Evolutionary conservation across 2,329 filamentous ascomycete genomes (phyloP), one percentile per base, ranked within the genome.

Genomic region (Gnomoniopsis smithogilvyi): DNA sequence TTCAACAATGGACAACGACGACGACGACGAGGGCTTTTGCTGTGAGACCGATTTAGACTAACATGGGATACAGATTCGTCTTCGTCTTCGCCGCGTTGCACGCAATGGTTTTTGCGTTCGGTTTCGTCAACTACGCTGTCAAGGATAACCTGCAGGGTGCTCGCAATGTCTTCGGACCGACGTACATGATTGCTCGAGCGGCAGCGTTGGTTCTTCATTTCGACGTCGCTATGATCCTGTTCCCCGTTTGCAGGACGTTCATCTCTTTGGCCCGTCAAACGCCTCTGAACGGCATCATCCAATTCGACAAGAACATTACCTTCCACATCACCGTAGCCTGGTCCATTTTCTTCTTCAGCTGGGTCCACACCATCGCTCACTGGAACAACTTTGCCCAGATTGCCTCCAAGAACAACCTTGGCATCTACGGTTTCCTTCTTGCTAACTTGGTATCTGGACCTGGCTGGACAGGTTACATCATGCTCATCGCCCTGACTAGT

Each of bases 341-440:
- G 90, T 92, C 90, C 24, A 92, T 96, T 67, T 87, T 95, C 65
- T 92, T 94, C 76, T 96, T 91, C 73, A 91, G 90, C 14, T 92
- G 89, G 88, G 83, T 94, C 1, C 91, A 95, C 75, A 93, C 89
- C 19, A 85, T 94, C 68, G 89, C 91, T 33, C 91, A 95, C 75
- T 93, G 90, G 89, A 90, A 90, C 79, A 95, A 95, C 77, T 88
- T 93, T 67, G 91, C 87, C 21, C 87, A 88, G 73, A 85, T 92
- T 60, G 84, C 91, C 3, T 83, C 84, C 63, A 87, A 89, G 76
- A 87, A 92, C 72, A 85, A 88, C 59, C 81, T 93, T 12, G 91
- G 91, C 33, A 83, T 95, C 73, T 88, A 88, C 68, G 91, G 91
- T 56, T 95, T 86, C 74, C 76, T 95, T 47, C 77, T 90, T 46